These are phyloP conservation scores for Raphanus raphanistrum DNA, from an alignment of 345 rosid genomes.

Conservation along the genomic window DNA sequence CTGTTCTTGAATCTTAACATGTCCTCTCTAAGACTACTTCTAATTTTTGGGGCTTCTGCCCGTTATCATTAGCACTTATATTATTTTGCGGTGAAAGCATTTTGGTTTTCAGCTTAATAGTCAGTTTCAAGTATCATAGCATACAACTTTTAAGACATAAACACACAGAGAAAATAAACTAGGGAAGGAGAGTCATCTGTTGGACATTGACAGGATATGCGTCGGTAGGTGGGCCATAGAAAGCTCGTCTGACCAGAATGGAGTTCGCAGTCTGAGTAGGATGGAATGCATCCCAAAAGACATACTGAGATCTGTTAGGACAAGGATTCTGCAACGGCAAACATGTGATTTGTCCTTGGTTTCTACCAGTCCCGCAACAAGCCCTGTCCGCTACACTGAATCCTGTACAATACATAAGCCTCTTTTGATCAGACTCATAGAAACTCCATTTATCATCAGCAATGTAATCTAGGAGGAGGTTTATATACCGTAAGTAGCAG, in stretches of 20 bases:
- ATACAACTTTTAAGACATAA: conserved; percentile 15
- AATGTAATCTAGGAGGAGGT: not conserved
- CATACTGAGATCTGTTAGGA: conserved; percentile 46
- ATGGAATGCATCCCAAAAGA: conserved; percentile 95
- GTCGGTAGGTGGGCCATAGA: conserved; percentile 59
- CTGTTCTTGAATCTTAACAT: conserved; percentile 20
- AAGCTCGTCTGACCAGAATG: conserved; percentile 61
- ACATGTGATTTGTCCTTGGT: conserved; percentile 74
- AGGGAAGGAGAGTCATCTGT: conserved; percentile 56
- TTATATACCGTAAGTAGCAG: conserved; percentile 57
- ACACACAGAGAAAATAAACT: not conserved
- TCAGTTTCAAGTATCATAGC: conserved; percentile 21
- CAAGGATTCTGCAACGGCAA: conserved; percentile 64
- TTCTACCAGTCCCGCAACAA: conserved; percentile 79
- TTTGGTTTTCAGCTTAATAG: conserved; percentile 7
- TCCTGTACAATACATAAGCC: conserved; percentile 47
- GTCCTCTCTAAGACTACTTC: conserved; percentile 4
- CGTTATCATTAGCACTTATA: conserved; percentile 10
- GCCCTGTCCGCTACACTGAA: conserved; percentile 64
- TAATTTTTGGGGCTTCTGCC: conserved; percentile 11
- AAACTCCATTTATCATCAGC: not conserved
- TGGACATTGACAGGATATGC: conserved; percentile 74
- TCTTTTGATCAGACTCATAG: not conserved
- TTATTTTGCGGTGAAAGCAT: conserved; percentile 22
- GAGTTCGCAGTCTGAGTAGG: conserved; percentile 74